Evolutionary conservation across 805 yeast species (phyloP), one percentile per base, ranked within the genome.

Genomic region (Pichia gijzeniarum): DNA sequence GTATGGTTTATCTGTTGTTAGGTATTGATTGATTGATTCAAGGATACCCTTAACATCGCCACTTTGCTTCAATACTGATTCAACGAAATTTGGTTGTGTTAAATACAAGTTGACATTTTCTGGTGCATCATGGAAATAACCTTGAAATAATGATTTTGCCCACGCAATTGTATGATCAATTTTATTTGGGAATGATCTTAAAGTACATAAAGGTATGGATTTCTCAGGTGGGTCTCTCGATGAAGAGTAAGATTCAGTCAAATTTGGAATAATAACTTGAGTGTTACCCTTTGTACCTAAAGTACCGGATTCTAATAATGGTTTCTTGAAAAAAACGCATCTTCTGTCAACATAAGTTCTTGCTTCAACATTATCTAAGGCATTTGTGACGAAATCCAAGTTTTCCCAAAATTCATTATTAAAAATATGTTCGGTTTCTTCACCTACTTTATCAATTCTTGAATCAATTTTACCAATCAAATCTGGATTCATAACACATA

Each of bases 111-210:
- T 93, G 45, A 90, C 98, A 58, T 88, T 88, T 65, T 87, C 96
- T 17, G 96, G 90, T n/a, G 88, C 75, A 49, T 91, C 96, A 32
- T 80, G 72, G 65, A 93, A 93, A 60, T 80, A 88, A 18, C 93
- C 96, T 72, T 85, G 93, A 75, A 93, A 93, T 61, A 88, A 73
- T 17, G 89, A 81, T 69, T 95, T 95, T 14, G 98, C 95, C 99
- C 99, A 93, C 5, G 99, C 98, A 68, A 93, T 93, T 1, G 99
- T 93, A 62, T 93, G 99, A 63, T 93, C 99, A 58, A 93, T 93
- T 68, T 91, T 91, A 67, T 89, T 86, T 47, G 99, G 99, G 82
- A 93, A 93, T 3, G 96, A 86, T 68, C 98, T 82, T 62, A 93
- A 74, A 2, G 99, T 93, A 76, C 99, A 93, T 59, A 93, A 74